Evolutionary conservation across 2,329 filamentous ascomycete genomes (phyloP).

Genomic region (Fusarium dimerum): DNA sequence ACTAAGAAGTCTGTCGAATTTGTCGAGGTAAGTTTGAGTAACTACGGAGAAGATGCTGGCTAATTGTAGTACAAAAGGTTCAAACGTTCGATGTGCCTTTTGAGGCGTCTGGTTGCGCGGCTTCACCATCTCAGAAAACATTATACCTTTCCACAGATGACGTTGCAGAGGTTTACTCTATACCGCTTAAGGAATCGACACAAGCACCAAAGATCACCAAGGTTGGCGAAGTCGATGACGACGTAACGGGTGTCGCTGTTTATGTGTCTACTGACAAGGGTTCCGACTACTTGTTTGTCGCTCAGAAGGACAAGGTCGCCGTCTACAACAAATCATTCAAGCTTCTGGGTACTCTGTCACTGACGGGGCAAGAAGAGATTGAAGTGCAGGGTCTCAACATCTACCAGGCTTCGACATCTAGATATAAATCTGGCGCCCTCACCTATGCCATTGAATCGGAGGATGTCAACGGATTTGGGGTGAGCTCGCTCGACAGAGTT

Average conservation of each 20-base stretch:
- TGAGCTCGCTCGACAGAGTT: conserved; percentile 38
- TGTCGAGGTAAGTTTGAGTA: conserved; percentile 32
- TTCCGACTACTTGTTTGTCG: conserved; percentile 45
- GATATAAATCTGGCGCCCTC: conserved; percentile 41
- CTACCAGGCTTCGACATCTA: conserved; percentile 38
- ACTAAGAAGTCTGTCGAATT: conserved; percentile 33
- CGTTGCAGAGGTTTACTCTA: conserved; percentile 38
- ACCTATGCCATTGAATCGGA: conserved; percentile 44
- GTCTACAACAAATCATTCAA: conserved; percentile 41
- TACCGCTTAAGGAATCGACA: conserved; percentile 42
- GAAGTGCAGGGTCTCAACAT: conserved; percentile 44
- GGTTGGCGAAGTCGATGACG: conserved; percentile 37
- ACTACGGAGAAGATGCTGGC: background rate
- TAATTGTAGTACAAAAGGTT: conserved; percentile 30
- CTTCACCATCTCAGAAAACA: conserved; percentile 35
- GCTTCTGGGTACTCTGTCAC: conserved; percentile 36
- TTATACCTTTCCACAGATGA: conserved; percentile 45
- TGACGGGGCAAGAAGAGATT: conserved; percentile 43
- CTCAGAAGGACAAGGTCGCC: conserved; percentile 38
- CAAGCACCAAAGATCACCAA: conserved; percentile 36
- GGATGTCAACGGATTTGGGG: conserved; percentile 39
- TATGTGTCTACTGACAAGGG: conserved; percentile 38
- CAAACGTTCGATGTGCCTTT: conserved; percentile 45
- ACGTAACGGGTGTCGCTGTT: conserved; percentile 43
- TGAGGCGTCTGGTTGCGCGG: conserved; percentile 46